Evolutionary conservation across 306 rosid genomes (phyloP).

Genomic region (Sindora glabra): DNA sequence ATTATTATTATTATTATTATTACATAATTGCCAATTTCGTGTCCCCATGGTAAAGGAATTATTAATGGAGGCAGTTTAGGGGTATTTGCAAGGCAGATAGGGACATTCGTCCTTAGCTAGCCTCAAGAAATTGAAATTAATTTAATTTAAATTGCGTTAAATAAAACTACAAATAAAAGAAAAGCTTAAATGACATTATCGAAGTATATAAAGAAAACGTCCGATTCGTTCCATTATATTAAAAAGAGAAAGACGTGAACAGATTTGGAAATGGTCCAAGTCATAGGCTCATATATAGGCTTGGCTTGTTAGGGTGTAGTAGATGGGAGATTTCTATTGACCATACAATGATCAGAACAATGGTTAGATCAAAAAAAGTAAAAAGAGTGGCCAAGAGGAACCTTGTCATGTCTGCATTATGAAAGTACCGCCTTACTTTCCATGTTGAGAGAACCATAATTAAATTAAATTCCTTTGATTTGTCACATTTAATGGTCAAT

Average conservation of each 20-base stretch:
- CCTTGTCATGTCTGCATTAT: slow-evolving; percentile 14
- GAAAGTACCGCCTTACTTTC: slow-evolving; percentile 11
- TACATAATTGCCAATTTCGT: slow-evolving; percentile 12
- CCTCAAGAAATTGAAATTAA: background rate
- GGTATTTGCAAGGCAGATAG: slow-evolving; percentile 12
- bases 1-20: too few species aligned
- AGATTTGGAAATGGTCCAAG: background rate
- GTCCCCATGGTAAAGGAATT: background rate
- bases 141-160: too few species aligned
- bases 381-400: slow-evolving; percentile 4
- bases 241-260: slow-evolving; percentile 10
- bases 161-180: too few species aligned
- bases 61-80: slow-evolving; percentile 12
- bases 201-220: too few species aligned
- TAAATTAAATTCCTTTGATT: background rate
- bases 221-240: background rate
- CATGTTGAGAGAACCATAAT: background rate
- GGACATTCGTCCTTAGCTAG: slow-evolving; percentile 9
- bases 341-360: background rate
- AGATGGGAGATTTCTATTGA: background rate
- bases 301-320: slow-evolving; percentile 18
- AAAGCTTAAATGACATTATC: too few species aligned
- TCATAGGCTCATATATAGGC: slow-evolving; percentile 19
- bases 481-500: background rate
- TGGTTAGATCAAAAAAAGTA: slow-evolving; percentile 5